Evolutionary conservation across 495 filamentous ascomycete genomes (phyloP), one percentile per base, ranked within the genome.

Genomic region (Tuber borchii): DNA sequence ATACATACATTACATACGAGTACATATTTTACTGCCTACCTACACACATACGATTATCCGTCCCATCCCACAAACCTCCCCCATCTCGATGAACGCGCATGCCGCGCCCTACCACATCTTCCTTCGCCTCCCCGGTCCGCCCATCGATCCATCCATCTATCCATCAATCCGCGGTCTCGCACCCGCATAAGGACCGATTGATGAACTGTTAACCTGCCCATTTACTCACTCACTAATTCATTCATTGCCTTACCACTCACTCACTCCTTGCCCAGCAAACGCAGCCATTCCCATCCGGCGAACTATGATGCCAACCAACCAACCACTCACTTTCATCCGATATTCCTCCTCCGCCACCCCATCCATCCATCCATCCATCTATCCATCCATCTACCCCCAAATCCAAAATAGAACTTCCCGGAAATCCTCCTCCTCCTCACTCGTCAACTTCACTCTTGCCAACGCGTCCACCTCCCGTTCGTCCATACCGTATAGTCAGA

Each of bases 401-500:
- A 65, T 65, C 56, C 56, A 65, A 65, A 65, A 65, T 31, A 65
- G 56, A 65, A 65, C 56, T 31, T 31, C 26, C 56, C 56, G 12
- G 17, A 31, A 14, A 31, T 31, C 34, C 34, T 31, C 56, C 56
- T 31, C 34, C 34, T 31, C 56, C 56, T 65, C 56, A 26, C 56
- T 65, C 56, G 14, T n/a, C 26, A 31, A 5, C 14, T 31, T 31
- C n/a, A 31, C 10, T 65, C 56, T 31, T 31, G 56, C 56, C 56
- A 65, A 65, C 56, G 56, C 56, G 56, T 26, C 56, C 56, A 65
- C 56, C 26, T 65, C 56, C 56, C 26, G 56, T 65, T 65, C 56
- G 56, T 65, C 56, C 10, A 31, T 65, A 65, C 4, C 3, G 56
- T 65, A 65, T 65, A 65, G 3, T 9, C 26, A 65, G 56, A 65